These are phyloP conservation scores for Salvia splendens DNA, from an alignment of 257 asterid genomes.

Conservation along the genomic window DNA sequence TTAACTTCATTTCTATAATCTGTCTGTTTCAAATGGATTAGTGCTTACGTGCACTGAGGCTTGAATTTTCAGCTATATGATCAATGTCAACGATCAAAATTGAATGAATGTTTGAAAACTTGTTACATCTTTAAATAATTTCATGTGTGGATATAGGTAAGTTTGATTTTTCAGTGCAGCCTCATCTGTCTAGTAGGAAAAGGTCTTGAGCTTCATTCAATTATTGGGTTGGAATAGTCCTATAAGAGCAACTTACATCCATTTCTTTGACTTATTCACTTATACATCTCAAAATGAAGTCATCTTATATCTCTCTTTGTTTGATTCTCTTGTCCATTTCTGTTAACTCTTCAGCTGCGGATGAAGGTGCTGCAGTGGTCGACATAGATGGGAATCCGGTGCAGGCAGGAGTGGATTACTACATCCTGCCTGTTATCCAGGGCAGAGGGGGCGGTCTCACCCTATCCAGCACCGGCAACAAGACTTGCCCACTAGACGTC, in stretches of 20 bases:
- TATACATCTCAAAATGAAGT: conserved; percentile 29
- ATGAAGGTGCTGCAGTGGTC: conserved; percentile 25
- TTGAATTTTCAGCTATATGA: conserved; percentile 4
- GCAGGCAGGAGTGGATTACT: conserved; percentile 43
- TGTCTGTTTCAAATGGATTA: background rate
- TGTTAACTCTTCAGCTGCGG: conserved; percentile 24
- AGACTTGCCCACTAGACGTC: conserved; percentile 51
- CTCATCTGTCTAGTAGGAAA: background rate
- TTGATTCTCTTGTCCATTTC: conserved; percentile 31
- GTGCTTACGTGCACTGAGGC: background rate
- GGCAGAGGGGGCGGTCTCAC: conserved; percentile 75
- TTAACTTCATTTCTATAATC: background rate
- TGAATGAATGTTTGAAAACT: background rate
- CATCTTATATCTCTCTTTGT: conserved; percentile 14
- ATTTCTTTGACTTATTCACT: background rate
- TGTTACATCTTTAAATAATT: background rate
- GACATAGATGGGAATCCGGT: conserved; percentile 42
- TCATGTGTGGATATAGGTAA: background rate
- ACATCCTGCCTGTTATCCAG: conserved; percentile 51
- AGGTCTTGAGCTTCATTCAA: conserved; percentile 1
- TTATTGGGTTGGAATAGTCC: background rate
- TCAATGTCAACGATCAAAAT: background rate
- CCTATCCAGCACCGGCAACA: conserved; percentile 33
- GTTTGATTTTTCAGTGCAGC: background rate
- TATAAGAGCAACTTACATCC: conserved; percentile 15